Conservation (phyloP, 495 filamentous ascomycete genomes). For the Podospora fimiseda region DNA sequence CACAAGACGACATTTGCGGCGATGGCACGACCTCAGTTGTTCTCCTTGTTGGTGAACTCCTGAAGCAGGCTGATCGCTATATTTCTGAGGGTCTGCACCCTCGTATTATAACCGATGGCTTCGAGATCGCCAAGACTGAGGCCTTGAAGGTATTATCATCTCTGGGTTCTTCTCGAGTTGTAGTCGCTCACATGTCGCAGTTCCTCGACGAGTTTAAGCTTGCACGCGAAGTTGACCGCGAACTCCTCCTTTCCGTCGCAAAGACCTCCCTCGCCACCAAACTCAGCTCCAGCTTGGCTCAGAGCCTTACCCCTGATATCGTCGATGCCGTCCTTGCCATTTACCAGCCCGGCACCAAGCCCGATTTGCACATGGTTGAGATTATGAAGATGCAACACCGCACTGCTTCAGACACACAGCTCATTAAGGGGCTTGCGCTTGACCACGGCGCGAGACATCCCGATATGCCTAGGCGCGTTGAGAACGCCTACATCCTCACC, state of each 20-base stretch:
- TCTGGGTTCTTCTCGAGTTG: background rate
- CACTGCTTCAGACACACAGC: conserved; percentile 87
- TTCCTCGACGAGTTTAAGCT: conserved; percentile 96
- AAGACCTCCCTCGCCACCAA: conserved; percentile 94
- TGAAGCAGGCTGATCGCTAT: conserved; percentile 95
- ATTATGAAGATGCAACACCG: conserved; percentile 99
- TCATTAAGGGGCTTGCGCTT: conserved; percentile 86
- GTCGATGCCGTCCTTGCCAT: conserved; percentile 95
- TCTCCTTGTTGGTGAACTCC: conserved; percentile 85
- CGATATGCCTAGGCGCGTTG: conserved; percentile 94
- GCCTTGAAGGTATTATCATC: conserved; percentile 63
- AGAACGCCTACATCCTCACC: conserved; percentile 91
- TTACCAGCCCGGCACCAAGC: conserved; percentile 81
- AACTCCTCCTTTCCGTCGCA: conserved; percentile 88
- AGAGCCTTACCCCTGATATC: conserved; percentile 86
- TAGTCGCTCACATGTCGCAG: conserved; percentile 39
- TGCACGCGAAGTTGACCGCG: conserved; percentile 75
- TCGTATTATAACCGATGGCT: conserved; percentile 93
- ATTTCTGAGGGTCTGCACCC: conserved; percentile 94
- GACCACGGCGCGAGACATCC: conserved; percentile 96
- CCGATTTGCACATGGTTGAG: conserved; percentile 97
- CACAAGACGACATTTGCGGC: conserved; percentile 96
- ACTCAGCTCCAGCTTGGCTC: conserved; percentile 77
- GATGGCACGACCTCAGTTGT: conserved; percentile 98
- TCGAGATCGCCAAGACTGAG: conserved; percentile 92